Evolutionary conservation across 306 rosid species (phyloP), one percentile per base, ranked within the genome.

Genomic region (Vicia villosa): DNA sequence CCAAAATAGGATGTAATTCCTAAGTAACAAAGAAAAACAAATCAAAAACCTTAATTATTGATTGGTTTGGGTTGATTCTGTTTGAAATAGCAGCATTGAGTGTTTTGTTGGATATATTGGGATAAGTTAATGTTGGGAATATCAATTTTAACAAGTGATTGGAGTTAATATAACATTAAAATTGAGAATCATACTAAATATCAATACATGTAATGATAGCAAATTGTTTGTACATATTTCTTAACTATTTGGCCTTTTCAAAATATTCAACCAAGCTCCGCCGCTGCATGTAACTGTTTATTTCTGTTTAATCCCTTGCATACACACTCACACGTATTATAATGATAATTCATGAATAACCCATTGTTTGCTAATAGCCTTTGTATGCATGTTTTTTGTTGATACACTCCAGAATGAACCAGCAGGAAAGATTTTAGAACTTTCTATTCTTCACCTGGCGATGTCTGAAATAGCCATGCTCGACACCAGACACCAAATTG

Each of bases 371-470:
- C 68, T 61, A 36, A 68, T 22, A 68, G 67, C 67, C 36, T 43
- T 76, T 19, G 28, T 66, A 4, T 77, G 21, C 72, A 63, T 49
- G 61, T 68, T 74, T 42, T 65, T 67, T 46, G 17, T 42, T 65
- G 73, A 20, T 66, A 38, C 72, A 59, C 75, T 71, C 65, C 86
- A 92, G 98, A 68, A 74, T 36, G 89, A 83, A 77, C 91, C 97
- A 22, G 87, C 94, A 3, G 86, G 94, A 46, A 86, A 83, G 81
- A 88, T 93, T 77, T 83, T 93, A 84, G 98, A 93, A 82, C 89
- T 93, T 36, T 93, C 89, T 78, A 90, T 93, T 78, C 98, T 93
- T 77, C 98, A 87, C 80, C 65, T 93, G 77, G 98, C 98, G 55
- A 88, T 93, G 93, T 83, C 98, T 20, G 98, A 93, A 85, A 83